Percentiles rank a stretch among this genome's conserved stretches.
Evolutionary conservation across 495 filamentous ascomycete species (phyloP).

Genomic region (Aspergillus cristatus): DNA sequence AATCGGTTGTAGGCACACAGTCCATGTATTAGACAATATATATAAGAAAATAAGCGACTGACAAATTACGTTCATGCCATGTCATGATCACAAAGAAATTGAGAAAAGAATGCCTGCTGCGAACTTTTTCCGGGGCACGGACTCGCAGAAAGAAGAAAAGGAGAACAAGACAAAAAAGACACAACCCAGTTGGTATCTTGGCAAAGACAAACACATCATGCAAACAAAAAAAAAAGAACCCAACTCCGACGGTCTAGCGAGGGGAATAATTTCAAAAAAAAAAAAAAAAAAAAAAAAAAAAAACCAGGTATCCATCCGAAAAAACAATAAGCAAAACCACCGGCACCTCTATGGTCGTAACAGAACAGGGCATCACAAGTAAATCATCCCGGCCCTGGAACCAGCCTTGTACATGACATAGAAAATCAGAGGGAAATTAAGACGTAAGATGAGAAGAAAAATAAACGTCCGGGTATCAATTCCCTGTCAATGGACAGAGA

Average conservation of each 20-base stretch:
- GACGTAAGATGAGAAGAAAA: constrained; percentile 10
- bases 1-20: too few species aligned
- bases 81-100: constrained; percentile 4
- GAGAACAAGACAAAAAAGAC: constrained; percentile 10
- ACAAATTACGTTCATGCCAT: too few species aligned
- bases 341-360: constrained; percentile 42
- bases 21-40: too few species aligned
- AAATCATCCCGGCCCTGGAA: constrained; percentile 17
- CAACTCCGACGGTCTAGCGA: constrained; percentile 35
- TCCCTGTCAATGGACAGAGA: constrained; percentile 16
- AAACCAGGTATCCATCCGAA: constrained; percentile 13
- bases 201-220: constrained; percentile 17
- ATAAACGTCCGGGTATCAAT: constrained; percentile 23
- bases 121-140: constrained; percentile 10
- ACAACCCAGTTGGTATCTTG: constrained; percentile 26
- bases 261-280: too few species aligned
- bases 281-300: constrained; percentile 20
- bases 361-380: constrained; percentile 20
- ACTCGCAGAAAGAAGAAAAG: constrained; percentile 15
- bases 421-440: constrained; percentile 13
- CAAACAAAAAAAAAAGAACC: constrained; percentile 20
- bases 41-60: too few species aligned
- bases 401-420: constrained; percentile 17
- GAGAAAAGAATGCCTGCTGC: constrained; percentile 8
- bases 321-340: constrained; percentile 30